Evolutionary conservation across 805 yeast species (phyloP).

Genomic region (Zygotorulaspora florentina): DNA sequence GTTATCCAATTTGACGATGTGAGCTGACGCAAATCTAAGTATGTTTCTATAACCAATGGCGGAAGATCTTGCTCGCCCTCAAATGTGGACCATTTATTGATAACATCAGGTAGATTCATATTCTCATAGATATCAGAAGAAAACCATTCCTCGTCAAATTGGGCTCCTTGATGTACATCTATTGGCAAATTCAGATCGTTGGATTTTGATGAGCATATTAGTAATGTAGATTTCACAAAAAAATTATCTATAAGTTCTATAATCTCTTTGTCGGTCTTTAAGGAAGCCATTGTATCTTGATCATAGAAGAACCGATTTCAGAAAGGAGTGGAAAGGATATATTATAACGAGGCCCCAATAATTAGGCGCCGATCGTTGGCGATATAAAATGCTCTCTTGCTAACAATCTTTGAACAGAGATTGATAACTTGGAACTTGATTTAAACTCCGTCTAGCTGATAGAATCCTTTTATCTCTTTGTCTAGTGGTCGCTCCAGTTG

Average conservation of each 20-base stretch:
- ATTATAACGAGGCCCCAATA: too few relatives aligned
- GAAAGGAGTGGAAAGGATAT: not conserved
- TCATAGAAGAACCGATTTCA: not conserved
- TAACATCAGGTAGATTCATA: slow-evolving; percentile 20
- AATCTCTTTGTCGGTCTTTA: slow-evolving; percentile 18
- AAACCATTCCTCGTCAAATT: slow-evolving; percentile 18
- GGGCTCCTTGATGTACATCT: slow-evolving; percentile 11
- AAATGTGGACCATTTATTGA: slow-evolving; percentile 62
- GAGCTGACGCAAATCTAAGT: slow-evolving; percentile 59
- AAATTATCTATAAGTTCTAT: slow-evolving; percentile 51
- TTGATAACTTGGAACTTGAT: too few relatives aligned
- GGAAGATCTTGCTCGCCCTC: slow-evolving; percentile 48
- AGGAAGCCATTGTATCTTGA: slow-evolving; percentile 3
- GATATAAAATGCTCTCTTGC: not conserved
- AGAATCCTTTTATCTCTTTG: not conserved
- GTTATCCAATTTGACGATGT: slow-evolving; percentile 55
- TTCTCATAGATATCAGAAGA: slow-evolving; percentile 8
- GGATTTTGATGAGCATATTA: slow-evolving; percentile 48
- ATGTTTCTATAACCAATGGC: slow-evolving; percentile 84
- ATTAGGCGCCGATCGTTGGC: slow-evolving; percentile 2
- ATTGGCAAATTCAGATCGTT: slow-evolving; percentile 23
- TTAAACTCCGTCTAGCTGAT: not conserved
- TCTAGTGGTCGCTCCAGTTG: not conserved
- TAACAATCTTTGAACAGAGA: not conserved
- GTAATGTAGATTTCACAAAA: slow-evolving; percentile 58